Conservation (phyloP, 2,329 filamentous ascomycete species). For the Xylaria sp. region DNA sequence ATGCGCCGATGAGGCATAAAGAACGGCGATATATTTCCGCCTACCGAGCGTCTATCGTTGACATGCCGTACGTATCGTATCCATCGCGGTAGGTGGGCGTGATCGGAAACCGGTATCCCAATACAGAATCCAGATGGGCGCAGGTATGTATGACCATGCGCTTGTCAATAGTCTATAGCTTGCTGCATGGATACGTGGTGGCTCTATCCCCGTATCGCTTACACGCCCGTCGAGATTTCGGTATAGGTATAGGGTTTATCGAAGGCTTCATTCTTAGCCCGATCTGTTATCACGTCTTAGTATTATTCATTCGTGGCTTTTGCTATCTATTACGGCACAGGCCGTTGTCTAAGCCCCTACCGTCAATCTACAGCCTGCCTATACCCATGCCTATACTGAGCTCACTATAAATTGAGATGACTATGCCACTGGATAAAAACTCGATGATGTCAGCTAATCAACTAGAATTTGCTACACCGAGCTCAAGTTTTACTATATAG, state of each 20-base stretch:
- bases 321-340: conserved; percentile 8
- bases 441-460: conserved; percentile 8
- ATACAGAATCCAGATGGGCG: conserved; percentile 12
- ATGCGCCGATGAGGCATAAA: background rate
- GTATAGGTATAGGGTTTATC: background rate
- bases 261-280: conserved; percentile 12
- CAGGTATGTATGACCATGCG: conserved; percentile 22
- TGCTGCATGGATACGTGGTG: conserved; percentile 39
- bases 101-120: conserved; percentile 20
- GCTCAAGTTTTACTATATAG: background rate
- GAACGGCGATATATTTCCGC: background rate
- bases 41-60: background rate
- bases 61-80: background rate
- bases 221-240: conserved; percentile 17
- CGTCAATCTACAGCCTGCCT: background rate
- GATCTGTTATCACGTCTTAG: conserved; percentile 10
- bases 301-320: background rate
- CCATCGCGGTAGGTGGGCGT: background rate
- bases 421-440: conserved; percentile 13
- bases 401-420: conserved; percentile 22
- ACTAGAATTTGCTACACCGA: conserved; percentile 11
- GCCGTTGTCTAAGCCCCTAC: conserved; percentile 6
- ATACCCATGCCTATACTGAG: conserved; percentile 17
- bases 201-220: conserved; percentile 35
- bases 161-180: conserved; percentile 31